These are phyloP conservation scores for Scutellaria minor DNA, from an alignment of 257 asterid genomes.

Conservation along the genomic window DNA sequence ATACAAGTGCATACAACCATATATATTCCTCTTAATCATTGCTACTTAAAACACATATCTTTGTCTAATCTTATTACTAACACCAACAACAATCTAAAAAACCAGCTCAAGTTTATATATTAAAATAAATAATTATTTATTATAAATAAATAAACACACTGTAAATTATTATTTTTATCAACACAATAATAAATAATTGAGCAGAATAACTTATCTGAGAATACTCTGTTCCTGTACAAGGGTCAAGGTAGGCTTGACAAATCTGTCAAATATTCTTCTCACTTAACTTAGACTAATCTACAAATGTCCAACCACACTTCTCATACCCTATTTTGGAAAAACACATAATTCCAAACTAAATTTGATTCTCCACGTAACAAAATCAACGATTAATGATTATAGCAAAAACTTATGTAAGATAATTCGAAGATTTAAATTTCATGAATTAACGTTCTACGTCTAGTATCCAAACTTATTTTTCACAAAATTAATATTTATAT, in stretches of 20 bases:
- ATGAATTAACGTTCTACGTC: too few species aligned
- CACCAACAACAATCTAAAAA: neutral
- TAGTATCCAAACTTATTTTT: too few species aligned
- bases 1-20: neutral
- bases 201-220: neutral
- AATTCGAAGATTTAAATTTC: too few species aligned
- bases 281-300: neutral
- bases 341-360: too few species aligned
- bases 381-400: too few species aligned
- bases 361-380: too few species aligned
- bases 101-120: conserved; percentile 23
- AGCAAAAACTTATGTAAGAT: too few species aligned
- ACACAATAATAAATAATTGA: neutral
- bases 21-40: conserved; percentile 27
- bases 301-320: neutral
- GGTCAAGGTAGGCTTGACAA: conserved; percentile 22
- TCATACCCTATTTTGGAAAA: too few species aligned
- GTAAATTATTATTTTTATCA: neutral
- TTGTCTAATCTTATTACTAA: conserved; percentile 9
- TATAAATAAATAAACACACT: too few species aligned
- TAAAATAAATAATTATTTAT: too few species aligned
- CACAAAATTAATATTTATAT: too few species aligned
- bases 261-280: neutral
- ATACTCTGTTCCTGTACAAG: neutral
- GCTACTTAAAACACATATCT: conserved; percentile 27